These are phyloP conservation scores for Schoenoplectus tabernaemontani DNA, from an alignment of 202 grass and related monocot species.

Conservation along the genomic window DNA sequence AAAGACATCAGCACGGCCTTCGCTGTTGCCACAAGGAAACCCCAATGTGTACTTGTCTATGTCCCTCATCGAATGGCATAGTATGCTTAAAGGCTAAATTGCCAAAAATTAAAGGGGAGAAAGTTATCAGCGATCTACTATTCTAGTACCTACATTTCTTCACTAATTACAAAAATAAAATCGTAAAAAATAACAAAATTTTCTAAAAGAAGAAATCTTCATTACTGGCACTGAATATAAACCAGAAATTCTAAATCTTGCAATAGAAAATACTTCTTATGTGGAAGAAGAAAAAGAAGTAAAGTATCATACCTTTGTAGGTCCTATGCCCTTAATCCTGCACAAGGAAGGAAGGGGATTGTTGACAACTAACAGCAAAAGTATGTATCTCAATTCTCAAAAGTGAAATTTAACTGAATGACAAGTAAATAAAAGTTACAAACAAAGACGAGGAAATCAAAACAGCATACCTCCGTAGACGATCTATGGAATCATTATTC, in stretches of 20 bases:
- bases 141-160: not conserved
- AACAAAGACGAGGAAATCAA: not conserved
- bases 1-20: conserved; percentile 72
- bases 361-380: not conserved
- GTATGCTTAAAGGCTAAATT: conserved; percentile 73
- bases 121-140: not conserved
- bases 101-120: not conserved
- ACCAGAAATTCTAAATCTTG: not conserved
- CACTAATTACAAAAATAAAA: not conserved
- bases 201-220: not conserved
- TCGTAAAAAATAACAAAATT: not conserved
- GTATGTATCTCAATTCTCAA: not conserved
- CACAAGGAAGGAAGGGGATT: conserved; percentile 18
- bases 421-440: not conserved
- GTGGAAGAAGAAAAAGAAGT: not conserved
- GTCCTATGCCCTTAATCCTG: conserved; percentile 84
- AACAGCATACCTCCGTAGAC: conserved; percentile 52
- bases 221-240: not conserved
- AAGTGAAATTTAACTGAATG: not conserved
- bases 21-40: conserved; percentile 74
- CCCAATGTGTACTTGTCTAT: conserved; percentile 89
- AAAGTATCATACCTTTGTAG: conserved; percentile 57
- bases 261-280: not conserved
- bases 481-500: conserved; percentile 70
- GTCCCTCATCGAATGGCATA: conserved; percentile 60